phyloP scores from a whole-genome alignment of 257 asterid genomes.

The Marsdenia floribunda region DNA sequence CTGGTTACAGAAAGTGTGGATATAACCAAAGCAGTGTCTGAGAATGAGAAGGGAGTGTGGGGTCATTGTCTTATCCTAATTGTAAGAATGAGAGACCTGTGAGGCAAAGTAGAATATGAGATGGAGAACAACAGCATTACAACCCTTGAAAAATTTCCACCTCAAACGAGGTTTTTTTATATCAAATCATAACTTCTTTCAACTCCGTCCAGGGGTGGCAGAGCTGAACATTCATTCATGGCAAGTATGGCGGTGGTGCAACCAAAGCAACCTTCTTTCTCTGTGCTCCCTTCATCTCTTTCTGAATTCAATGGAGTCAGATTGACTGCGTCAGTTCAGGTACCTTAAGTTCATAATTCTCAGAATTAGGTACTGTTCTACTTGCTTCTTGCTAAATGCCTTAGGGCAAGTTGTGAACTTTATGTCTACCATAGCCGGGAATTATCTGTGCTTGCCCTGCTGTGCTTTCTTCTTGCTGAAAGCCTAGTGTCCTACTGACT shows the following conservation, averaged over 20 bases:
- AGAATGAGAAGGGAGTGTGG: slow-evolving; percentile 39
- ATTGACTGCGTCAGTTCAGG: slow-evolving; percentile 65
- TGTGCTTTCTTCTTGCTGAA: neutral
- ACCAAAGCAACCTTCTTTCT: slow-evolving; percentile 60
- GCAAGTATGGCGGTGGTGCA: slow-evolving; percentile 68
- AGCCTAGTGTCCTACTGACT: too few relatives aligned
- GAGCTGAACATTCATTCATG: slow-evolving; percentile 29
- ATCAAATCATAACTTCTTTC: slow-evolving; percentile 7
- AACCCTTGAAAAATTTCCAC: slow-evolving; percentile 22
- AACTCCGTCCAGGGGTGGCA: slow-evolving; percentile 2
- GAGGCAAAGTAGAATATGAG: slow-evolving; percentile 22
- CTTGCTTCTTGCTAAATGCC: neutral
- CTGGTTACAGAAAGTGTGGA: slow-evolving; percentile 32
- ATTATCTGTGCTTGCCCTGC: neutral
- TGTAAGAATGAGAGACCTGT: slow-evolving; percentile 49
- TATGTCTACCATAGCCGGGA: neutral
- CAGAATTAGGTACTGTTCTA: neutral
- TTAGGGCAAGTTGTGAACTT: neutral
- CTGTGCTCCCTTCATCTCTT: slow-evolving; percentile 54
- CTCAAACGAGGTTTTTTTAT: slow-evolving; percentile 15
- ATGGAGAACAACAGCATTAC: slow-evolving; percentile 15
- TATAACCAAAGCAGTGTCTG: slow-evolving; percentile 27
- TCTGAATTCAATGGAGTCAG: slow-evolving; percentile 80
- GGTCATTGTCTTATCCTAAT: slow-evolving; percentile 69
- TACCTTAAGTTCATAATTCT: slow-evolving; percentile 11